Evolutionary conservation across 495 filamentous ascomycete species (phyloP), one percentile per base, ranked within the genome.

Genomic region (Hypoxylon crocopeplum): DNA sequence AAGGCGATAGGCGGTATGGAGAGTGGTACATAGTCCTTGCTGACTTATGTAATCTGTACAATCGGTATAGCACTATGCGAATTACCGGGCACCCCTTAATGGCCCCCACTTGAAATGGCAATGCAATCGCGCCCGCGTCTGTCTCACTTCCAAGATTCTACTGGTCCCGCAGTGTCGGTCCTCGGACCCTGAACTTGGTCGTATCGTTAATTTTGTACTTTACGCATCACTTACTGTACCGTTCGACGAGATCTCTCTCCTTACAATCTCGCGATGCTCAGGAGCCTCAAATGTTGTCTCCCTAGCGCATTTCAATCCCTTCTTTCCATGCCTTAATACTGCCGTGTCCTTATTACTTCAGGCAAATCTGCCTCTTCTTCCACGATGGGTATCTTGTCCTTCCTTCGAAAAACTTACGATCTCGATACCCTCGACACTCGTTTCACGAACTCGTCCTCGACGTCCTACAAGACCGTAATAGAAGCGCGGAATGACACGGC

Each of bases 371-470:
- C 60, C 67, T 36, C 32, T 25, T 62, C 44, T 48, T 48, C 22
- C 39, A 57, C 52, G 13, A 71, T 71, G 67, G 69, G 71, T 44
- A 38, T 68, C 32, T 55, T 84, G 37, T 75, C 77, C 13, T 75
- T 76, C 45, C 52, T 86, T 45, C 75, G 79, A 60, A 79, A 79
- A 40, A 71, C 93, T 45, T 95, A 92, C 76, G 87, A 89, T 46
- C 86, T 96, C 53, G 90, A 97, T 66, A 95, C 92, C 22, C 85
- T 98, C 71, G 94, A 98, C 79, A 93, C 91, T 55, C 88, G 94
- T 61, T 92, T 98, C 70, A 90, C 87, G 20, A 85, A 82, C 38
- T 83, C 90, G 7, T 83, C 91, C 13, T 81, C 75, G 17, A 83
- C 85, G n/a, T 84, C 89, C 17, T 82, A 86, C 69, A 79, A 78